Conservation (phyloP, 202 grass and related monocot species). For the Panicum virgatum region DNA sequence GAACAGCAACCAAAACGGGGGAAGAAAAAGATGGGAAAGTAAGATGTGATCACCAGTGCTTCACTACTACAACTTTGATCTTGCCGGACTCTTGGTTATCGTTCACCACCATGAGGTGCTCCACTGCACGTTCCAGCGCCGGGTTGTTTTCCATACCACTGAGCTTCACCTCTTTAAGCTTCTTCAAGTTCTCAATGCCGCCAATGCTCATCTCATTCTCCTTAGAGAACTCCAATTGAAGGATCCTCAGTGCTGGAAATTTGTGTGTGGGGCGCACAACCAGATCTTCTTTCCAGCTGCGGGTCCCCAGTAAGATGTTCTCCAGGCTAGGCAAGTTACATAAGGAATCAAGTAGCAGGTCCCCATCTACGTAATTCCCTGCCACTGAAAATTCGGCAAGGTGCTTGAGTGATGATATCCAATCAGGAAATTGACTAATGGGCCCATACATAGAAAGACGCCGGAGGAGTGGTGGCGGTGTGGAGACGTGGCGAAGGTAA, state of each 20-base stretch:
- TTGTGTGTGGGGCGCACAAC: not conserved
- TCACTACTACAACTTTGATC: not conserved
- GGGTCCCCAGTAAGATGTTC: not conserved
- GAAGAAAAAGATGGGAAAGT: not conserved
- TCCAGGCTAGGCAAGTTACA: not conserved
- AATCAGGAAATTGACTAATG: not conserved
- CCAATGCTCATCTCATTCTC: not conserved
- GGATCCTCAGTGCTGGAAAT: not conserved
- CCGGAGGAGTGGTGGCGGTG: not conserved
- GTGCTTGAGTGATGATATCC: not conserved
- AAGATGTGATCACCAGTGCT: not conserved
- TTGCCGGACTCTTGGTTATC: not conserved
- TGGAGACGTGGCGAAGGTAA: not conserved
- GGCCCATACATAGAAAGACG: rapidly evolving
- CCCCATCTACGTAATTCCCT: not conserved
- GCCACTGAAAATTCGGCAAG: not conserved
- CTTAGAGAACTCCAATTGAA: not conserved
- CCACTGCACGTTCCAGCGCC: not conserved
- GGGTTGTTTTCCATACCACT: not conserved
- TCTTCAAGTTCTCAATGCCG: not conserved
- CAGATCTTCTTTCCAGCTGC: not conserved
- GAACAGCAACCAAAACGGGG: too few relatives aligned
- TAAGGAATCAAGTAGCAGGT: not conserved
- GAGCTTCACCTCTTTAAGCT: slow-evolving; percentile 14
- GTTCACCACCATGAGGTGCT: not conserved